These are phyloP conservation scores for Pisolithus marmoratus DNA, from an alignment of 768 basidiomycete species.

Conservation along the genomic window DNA sequence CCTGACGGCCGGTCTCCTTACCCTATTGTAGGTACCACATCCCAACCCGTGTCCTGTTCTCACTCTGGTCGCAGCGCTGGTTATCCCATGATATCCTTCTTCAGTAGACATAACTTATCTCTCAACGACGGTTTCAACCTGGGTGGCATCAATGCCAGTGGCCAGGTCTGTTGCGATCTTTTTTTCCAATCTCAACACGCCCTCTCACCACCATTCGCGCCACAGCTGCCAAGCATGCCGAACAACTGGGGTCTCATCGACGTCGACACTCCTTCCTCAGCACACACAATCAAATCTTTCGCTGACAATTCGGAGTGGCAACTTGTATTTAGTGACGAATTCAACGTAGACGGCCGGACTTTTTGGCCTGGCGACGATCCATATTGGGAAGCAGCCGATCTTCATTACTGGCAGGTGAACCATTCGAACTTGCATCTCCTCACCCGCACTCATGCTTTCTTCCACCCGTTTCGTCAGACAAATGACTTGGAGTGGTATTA, in stretches of 20 bases:
- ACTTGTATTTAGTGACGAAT: constrained; percentile 87
- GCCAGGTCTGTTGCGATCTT: constrained; percentile 43
- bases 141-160: constrained; percentile 71
- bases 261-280: constrained; percentile 59
- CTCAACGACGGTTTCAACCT: constrained; percentile 62
- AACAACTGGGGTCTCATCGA: constrained; percentile 76
- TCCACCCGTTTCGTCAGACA: constrained; percentile 34
- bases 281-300: constrained; percentile 49
- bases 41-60: not conserved
- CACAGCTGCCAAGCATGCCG: constrained; percentile 48
- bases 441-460: not conserved
- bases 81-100: constrained; percentile 57
- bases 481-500: constrained; percentile 88
- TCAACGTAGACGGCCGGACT: constrained; percentile 70
- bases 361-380: constrained; percentile 83
- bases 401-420: constrained; percentile 70
- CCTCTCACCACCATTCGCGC: not conserved
- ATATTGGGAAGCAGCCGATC: constrained; percentile 80
- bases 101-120: constrained; percentile 39
- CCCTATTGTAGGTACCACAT: constrained; percentile 49
- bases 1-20: constrained; percentile 45
- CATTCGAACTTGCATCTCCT: not conserved
- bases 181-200: not conserved
- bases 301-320: constrained; percentile 48
- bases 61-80: constrained; percentile 41